A percentile compares a stretch with the other conserved stretches of the same genome.
These are phyloP conservation scores for Aegilops umbellulata DNA, from an alignment of 176 grass and related monocot species.

Conservation along the genomic window DNA sequence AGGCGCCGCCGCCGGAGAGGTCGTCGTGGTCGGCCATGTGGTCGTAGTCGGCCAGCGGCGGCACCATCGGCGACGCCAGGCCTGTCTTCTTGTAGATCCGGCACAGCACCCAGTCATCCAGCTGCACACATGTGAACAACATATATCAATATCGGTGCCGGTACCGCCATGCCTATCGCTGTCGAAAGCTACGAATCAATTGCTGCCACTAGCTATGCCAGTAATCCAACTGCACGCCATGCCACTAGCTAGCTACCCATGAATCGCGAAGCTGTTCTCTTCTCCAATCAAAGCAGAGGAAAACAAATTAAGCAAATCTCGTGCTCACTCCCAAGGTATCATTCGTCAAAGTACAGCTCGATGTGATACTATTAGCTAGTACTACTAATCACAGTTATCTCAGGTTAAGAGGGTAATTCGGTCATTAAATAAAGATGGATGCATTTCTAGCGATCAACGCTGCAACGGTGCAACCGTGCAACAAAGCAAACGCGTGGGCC, in stretches of 20 bases:
- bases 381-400: no score
- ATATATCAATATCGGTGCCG: not conserved
- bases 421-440: not conserved
- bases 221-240: not conserved
- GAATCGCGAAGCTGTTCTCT: not conserved
- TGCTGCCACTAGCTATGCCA: not conserved
- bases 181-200: slow-evolving; percentile 27
- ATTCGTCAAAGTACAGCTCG: not conserved
- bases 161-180: not conserved
- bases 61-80: slow-evolving; percentile 41
- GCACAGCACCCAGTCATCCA: slow-evolving; percentile 97
- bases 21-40: slow-evolving; percentile 36
- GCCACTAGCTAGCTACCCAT: not conserved
- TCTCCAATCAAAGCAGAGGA: not conserved
- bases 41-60: slow-evolving; percentile 51
- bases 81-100: slow-evolving; percentile 84
- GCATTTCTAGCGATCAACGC: not conserved
- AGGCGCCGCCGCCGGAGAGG: not conserved
- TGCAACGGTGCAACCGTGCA: slow-evolving; percentile 15
- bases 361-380: no score
- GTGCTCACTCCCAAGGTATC: not conserved
- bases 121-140: slow-evolving; percentile 25
- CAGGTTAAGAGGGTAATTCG: not conserved
- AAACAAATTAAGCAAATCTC: not conserved
- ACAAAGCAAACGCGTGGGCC: not conserved